Conservation (phyloP, 306 rosid species). For the Pyrus pyrifolia region DNA sequence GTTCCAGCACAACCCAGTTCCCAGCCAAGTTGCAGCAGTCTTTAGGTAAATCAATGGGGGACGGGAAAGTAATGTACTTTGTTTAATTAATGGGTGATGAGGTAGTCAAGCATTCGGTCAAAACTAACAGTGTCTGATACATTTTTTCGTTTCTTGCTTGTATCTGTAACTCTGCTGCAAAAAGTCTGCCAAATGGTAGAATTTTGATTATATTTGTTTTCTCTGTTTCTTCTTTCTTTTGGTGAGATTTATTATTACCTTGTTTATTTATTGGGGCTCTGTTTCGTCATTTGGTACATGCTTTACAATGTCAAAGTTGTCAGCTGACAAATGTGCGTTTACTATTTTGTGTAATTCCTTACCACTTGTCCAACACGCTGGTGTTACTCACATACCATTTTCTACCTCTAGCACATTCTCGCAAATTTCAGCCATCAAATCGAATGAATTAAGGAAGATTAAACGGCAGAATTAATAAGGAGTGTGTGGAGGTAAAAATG, state of each 20-base stretch:
- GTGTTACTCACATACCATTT: no score
- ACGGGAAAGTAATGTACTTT: background rate
- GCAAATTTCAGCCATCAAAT: rapidly evolving
- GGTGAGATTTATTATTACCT: background rate
- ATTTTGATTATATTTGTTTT: background rate
- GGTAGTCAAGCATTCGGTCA: background rate
- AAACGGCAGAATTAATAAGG: no score
- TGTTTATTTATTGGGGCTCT: background rate
- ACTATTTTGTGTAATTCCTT: background rate
- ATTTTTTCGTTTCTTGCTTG: background rate
- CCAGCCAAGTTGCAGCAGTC: constrained; percentile 26
- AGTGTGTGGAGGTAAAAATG: no score
- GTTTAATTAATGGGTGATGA: background rate
- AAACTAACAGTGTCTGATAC: background rate
- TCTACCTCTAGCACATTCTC: no score
- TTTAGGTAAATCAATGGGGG: constrained; percentile 31
- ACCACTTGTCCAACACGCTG: background rate
- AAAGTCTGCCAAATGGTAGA: background rate
- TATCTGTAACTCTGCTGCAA: background rate
- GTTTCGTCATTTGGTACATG: constrained; percentile 1
- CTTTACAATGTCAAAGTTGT: background rate
- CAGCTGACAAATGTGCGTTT: no score
- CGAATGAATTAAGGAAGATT: no score
- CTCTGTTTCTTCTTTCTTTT: background rate
- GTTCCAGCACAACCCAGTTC: constrained; percentile 20